Evolutionary conservation across 192 early-diverging fungal species (phyloP), one percentile per base, ranked within the genome.

Genomic region (Haplosporangium gracile): DNA sequence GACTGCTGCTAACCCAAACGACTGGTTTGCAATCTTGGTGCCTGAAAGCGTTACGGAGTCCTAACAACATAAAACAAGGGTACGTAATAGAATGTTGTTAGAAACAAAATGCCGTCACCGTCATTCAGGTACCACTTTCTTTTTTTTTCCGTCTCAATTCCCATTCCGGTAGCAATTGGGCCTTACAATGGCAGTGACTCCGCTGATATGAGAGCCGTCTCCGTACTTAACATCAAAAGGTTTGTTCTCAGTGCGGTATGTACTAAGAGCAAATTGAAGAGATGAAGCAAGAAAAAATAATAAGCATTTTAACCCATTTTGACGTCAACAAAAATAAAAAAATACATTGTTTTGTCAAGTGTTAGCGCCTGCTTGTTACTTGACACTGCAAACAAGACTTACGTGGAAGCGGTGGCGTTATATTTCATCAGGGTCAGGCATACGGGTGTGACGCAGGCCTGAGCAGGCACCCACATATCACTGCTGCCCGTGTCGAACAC

Each of bases 401-500:
- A 83, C 82, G 68, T 70, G 0, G 83, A 85, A 4, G 70, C 75
- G 2, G 74, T 76, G 24, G 13, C 38, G 63, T 85, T 85, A 68
- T 77, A 85, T 60, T 78, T 68, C 8, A 72, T 40, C 39, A 85
- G 26, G 4, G 78, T 77, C 75, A 85, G 7, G 24, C 83, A 85
- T 2, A 49, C 22, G 1, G 77, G 49, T 2, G 83, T 73, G n/a
- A 24, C 29, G 36, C 83, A 85, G 1, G 63, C 75, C 22, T 51
- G 51, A 11, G 83, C 72, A 18, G 83, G 83, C 15, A 85, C 83
- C 83, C 83, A 85, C 69, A 80, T 71, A 38, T 85, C 83, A 78
- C 83, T 85, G 16, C 83, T 85, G 11, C 83, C 83, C 0, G 83
- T 80, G 24, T 80, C 83, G 70, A 85, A 85, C 40, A 85, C 83